Evolutionary conservation across 208 protist genomes (phyloP), one percentile per base, ranked within the genome.

Genomic region (Acanthamoeba lenticulata): DNA sequence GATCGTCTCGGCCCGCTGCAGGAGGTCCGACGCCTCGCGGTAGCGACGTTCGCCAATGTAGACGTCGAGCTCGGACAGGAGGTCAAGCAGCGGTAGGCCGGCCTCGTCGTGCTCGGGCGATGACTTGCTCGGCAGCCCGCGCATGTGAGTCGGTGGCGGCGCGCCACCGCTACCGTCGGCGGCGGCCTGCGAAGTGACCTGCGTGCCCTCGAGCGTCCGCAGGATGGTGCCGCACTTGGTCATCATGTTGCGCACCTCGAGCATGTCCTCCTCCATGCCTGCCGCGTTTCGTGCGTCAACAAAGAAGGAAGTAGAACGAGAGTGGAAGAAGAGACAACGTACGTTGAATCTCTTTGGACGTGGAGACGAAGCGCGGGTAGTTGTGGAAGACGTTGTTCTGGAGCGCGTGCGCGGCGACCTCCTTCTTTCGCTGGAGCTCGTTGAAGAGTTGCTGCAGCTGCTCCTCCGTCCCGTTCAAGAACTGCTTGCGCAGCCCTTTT

Each of bases 191-290:
- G 60, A 67, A 38, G 60, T 36, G n/a, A 67, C 60, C 6, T 67
- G 60, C 3, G 60, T 67, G 60, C 29, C 29, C 29, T 67, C 60
- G 60, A 52, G 72, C 72, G 36, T 83, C 42, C 36, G 27, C 21
- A 83, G 72, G 2, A 83, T 52, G 32, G 21, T 36, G 27, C 42
- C 42, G 72, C 36, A 83, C 24, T 42, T 49, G 42, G 72, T 42
- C 42, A 83, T 42, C 72, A 83, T 52, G 40, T 42, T 83, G 36
- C 72, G 36, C 19, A 83, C 40, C 72, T 83, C 72, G 24, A 83
- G 21, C 72, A 83, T 83, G 72, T 83, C 72, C 42, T 83, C 72
- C 72, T 83, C 72, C 72, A 83, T 52, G 24, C 42, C 72, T 83
- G 36, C 0, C 34, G 24, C 24, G 19, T 15, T n/a, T 62, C 24